These are phyloP conservation scores for Aschersonia sp. DNA, from an alignment of 2,329 filamentous ascomycete genomes.

Conservation along the genomic window DNA sequence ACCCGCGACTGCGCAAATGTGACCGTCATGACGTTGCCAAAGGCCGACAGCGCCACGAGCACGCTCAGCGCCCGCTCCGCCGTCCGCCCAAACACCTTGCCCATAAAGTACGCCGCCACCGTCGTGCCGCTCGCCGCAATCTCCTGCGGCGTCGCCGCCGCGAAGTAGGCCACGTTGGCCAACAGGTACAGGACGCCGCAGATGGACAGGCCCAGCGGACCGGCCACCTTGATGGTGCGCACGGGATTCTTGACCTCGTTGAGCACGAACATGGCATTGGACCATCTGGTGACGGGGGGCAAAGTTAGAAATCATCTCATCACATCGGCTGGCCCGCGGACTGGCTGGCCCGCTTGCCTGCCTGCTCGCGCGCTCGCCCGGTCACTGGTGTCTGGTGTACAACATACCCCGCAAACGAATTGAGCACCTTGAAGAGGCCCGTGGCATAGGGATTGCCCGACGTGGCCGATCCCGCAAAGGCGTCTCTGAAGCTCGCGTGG, in stretches of 20 bases:
- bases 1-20: slow-evolving; percentile 44
- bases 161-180: slow-evolving; percentile 52
- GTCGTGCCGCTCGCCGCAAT: slow-evolving; percentile 43
- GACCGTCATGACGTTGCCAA: slow-evolving; percentile 48
- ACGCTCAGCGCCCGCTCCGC: slow-evolving; percentile 32
- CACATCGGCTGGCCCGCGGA: neutral
- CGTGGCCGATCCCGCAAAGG: slow-evolving; percentile 20
- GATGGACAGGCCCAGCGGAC: slow-evolving; percentile 40
- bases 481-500: slow-evolving; percentile 38
- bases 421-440: slow-evolving; percentile 42
- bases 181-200: slow-evolving; percentile 48
- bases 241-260: slow-evolving; percentile 40
- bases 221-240: slow-evolving; percentile 39
- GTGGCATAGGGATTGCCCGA: slow-evolving; percentile 37
- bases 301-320: too few relatives aligned
- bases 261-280: slow-evolving; percentile 48
- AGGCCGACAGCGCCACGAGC: slow-evolving; percentile 44
- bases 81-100: slow-evolving; percentile 44
- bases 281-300: slow-evolving; percentile 23
- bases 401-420: slow-evolving; percentile 39
- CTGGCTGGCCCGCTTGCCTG: neutral
- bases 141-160: slow-evolving; percentile 43
- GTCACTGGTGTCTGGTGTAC: neutral
- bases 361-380: too few relatives aligned
- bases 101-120: slow-evolving; percentile 46